Conservation (phyloP, 495 filamentous ascomycete species). For the Neurospora hispaniola region DNA sequence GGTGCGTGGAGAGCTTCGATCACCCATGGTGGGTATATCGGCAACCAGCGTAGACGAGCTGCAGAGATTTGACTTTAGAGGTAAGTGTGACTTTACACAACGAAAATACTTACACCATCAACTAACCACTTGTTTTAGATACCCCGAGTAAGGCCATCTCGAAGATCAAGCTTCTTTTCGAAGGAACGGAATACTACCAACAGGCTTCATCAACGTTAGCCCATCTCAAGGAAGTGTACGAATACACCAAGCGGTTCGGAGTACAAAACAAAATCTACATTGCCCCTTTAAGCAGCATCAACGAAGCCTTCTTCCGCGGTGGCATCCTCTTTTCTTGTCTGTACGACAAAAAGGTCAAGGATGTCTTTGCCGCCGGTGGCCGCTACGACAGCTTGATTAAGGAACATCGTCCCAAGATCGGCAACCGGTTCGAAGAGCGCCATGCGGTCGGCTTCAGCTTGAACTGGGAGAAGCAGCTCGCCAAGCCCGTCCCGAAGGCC, state of each 20-base stretch:
- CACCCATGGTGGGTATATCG: constrained; percentile 68
- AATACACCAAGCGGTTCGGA: constrained; percentile 63
- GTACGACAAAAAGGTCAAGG: constrained; percentile 69
- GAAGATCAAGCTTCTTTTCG: constrained; percentile 62
- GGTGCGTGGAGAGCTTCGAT: constrained; percentile 72
- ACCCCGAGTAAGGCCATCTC: constrained; percentile 61
- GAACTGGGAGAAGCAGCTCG: constrained; percentile 73
- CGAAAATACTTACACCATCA: background rate
- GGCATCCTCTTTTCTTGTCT: constrained; percentile 87
- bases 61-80: constrained; percentile 79
- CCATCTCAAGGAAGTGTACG: constrained; percentile 64
- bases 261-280: constrained; percentile 74
- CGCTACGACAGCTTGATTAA: constrained; percentile 82
- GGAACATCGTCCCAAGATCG: constrained; percentile 52
- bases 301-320: constrained; percentile 84
- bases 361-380: constrained; percentile 89
- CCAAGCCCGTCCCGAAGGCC: constrained; percentile 50
- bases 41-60: constrained; percentile 89
- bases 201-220: constrained; percentile 61
- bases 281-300: constrained; percentile 75
- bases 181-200: constrained; percentile 56
- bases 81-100: constrained; percentile 26
- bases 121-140: constrained; percentile 31
- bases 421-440: constrained; percentile 36
- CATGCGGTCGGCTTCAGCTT: constrained; percentile 91